Evolutionary conservation across 2,329 filamentous ascomycete species (phyloP).

Genomic region (Claviceps digitariae): DNA sequence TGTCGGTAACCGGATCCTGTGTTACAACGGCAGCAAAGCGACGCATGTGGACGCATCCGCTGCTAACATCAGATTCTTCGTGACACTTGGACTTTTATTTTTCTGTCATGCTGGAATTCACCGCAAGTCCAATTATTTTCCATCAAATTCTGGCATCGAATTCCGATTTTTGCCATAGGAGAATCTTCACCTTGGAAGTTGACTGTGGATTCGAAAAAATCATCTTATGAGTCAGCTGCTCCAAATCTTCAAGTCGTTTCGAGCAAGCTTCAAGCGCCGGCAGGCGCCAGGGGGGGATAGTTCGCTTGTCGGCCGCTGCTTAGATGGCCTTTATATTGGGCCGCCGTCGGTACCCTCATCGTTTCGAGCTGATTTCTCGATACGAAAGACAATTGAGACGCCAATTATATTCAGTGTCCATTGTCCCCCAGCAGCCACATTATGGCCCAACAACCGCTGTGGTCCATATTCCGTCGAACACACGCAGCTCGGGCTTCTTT

Average conservation of each 20-base stretch:
- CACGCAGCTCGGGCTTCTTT: slow-evolving; percentile 42
- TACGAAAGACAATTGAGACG: slow-evolving; percentile 18
- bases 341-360: slow-evolving; percentile 15
- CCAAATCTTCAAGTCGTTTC: no score
- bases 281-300: no score
- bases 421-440: slow-evolving; percentile 17
- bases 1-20: slow-evolving; percentile 4
- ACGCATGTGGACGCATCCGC: slow-evolving; percentile 1
- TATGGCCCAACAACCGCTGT: slow-evolving; percentile 33
- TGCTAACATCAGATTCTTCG: background rate
- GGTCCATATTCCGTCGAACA: slow-evolving; percentile 40
- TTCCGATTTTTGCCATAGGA: no score
- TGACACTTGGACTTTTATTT: background rate
- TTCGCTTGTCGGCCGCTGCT: background rate
- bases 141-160: no score
- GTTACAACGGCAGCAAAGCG: slow-evolving; percentile 2
- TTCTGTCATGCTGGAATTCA: no score
- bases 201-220: background rate
- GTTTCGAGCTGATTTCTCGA: slow-evolving; percentile 10
- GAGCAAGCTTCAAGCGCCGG: no score
- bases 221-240: background rate
- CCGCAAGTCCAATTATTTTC: no score
- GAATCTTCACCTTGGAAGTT: no score
- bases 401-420: slow-evolving; percentile 43
- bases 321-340: background rate